phyloP scores from a whole-genome alignment of 2,329 filamentous ascomycete genomes.

The Gnomoniopsis smithogilvyi region DNA sequence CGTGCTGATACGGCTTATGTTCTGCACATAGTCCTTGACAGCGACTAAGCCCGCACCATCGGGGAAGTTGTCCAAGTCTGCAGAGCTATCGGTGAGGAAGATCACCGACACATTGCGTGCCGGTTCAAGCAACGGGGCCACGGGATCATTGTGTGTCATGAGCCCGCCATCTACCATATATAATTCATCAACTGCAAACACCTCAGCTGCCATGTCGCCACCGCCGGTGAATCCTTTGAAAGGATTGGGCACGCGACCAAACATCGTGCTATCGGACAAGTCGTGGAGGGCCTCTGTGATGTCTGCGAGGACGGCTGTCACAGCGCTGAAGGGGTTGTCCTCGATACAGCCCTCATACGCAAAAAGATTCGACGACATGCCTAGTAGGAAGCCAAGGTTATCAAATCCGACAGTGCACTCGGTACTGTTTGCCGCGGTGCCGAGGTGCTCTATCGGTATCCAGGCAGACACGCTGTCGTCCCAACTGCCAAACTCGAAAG shows the following conservation, averaged over 20 bases:
- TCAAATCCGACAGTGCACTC: conserved; percentile 7
- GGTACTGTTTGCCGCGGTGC: background rate
- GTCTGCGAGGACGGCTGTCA: background rate
- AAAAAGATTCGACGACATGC: conserved; percentile 1
- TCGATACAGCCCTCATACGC: background rate
- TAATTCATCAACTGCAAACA: background rate
- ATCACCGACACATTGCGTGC: conserved; percentile 3
- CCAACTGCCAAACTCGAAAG: conserved; percentile 8
- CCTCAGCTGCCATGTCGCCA: conserved; percentile 1
- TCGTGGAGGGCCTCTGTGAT: background rate
- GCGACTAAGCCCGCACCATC: background rate
- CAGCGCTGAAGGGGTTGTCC: background rate
- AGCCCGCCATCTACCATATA: conserved; percentile 6
- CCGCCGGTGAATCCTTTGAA: conserved; percentile 5
- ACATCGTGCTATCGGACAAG: background rate
- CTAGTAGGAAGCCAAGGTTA: background rate
- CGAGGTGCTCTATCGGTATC: conserved; percentile 2
- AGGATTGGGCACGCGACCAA: conserved; percentile 1
- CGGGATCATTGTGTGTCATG: background rate
- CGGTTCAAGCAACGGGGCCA: background rate
- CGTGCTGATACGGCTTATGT: background rate
- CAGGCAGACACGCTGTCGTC: conserved; percentile 1
- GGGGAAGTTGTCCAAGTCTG: background rate
- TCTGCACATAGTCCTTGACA: background rate
- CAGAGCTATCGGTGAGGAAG: conserved; percentile 1